Evolutionary conservation across 139 green algal species (phyloP), one percentile per base, ranked within the genome.

Genomic region (Picochlorum sp.): DNA sequence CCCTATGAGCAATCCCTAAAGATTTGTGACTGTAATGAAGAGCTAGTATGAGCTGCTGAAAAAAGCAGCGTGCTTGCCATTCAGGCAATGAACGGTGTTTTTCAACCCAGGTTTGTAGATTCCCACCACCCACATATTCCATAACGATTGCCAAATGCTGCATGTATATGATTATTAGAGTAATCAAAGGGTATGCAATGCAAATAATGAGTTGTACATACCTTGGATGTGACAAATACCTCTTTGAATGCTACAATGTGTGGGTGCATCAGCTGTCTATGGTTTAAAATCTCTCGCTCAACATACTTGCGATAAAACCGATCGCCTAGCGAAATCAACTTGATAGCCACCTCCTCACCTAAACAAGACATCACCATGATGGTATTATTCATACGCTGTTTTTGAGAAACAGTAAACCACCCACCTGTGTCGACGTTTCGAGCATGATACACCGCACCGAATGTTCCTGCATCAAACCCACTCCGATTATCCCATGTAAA

Each of bases 121-220:
- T 87, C 13, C 87, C 87, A 7, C 87, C 84, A 4, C 71, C 62
- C 7, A 85, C 81, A 34, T 80, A 87, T 66, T 87, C 81, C 81
- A 87, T 87, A 10, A 78, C 78, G 31, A 87, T 84, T 23, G 55
- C 75, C 56, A 87, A 63, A 45, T 82, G 52, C 47, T 54, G 31
- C 69, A 65, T 28, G 24, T 28, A 28, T 28, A 28, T 28, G 3
- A 26, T 28, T 28, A 28, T 28, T 28, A 28, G 16, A 16, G 14
- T n/a, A 61, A 51, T 61, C 6, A 16, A 44, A 61, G 14, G 4
- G n/a, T n/a, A n/a, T n/a, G n/a, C n/a, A n/a, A n/a, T n/a, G n/a
- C n/a, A n/a, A n/a, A n/a, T n/a, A 20, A 31, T 30, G 28, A 30
- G 4, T 30, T 30, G 28, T 7, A 30, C 45, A 51, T 51, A 73